Evolutionary conservation across 176 grass and related monocot species (phyloP).

Genomic region (Oropetium thomaeum): DNA sequence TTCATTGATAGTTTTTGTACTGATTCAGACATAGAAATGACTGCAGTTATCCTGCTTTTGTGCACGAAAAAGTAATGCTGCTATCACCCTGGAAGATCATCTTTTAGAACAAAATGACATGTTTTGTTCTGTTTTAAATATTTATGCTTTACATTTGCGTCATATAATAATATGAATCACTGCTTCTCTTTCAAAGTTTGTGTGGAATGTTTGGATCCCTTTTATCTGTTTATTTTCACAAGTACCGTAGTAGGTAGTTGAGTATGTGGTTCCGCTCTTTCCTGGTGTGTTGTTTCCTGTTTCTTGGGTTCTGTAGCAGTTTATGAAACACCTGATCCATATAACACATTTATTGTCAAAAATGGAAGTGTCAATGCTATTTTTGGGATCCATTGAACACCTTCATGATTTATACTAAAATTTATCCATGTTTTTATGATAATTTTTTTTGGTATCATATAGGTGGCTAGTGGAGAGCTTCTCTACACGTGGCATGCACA

Average conservation of each 20-base stretch:
- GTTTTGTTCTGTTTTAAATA: background rate
- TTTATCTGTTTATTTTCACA: background rate
- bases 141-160: background rate
- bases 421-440: background rate
- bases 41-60: background rate
- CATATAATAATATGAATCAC: background rate
- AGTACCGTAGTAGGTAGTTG: background rate
- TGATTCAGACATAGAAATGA: background rate
- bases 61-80: background rate
- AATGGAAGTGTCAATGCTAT: background rate
- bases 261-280: conserved; percentile 2
- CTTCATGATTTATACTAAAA: background rate
- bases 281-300: background rate
- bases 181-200: background rate
- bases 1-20: background rate
- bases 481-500: conserved; percentile 73
- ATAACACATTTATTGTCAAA: background rate
- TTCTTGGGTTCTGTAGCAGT: conserved; percentile 17
- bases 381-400: background rate
- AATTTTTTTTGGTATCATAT: conserved; percentile 2
- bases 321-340: background rate
- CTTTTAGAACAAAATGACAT: background rate
- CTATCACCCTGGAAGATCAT: background rate
- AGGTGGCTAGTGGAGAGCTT: conserved; percentile 80
- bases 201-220: background rate